Conservation (phyloP, 2,329 filamentous ascomycete genomes). For the Neodidymelliopsis sp. region DNA sequence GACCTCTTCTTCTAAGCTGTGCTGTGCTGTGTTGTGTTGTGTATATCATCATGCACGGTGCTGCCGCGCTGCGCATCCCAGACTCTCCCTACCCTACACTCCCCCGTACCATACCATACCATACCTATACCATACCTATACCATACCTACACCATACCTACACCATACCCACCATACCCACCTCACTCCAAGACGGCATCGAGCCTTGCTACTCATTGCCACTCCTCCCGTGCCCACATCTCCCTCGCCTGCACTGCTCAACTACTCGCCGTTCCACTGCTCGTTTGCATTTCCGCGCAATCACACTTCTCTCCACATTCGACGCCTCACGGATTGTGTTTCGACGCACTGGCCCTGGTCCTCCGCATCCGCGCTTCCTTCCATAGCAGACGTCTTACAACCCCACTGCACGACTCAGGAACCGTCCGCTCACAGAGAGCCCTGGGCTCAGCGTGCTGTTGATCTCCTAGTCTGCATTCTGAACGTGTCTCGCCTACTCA, state of each 20-base stretch:
- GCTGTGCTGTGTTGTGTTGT: conserved; percentile 17
- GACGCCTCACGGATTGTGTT: conserved; percentile 44
- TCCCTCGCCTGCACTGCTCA: conserved; percentile 19
- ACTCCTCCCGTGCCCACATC: conserved; percentile 7
- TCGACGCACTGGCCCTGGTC: conserved; percentile 46
- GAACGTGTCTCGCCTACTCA: conserved; percentile 28
- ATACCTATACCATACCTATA: too few relatives aligned
- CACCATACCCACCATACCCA: conserved; percentile 8
- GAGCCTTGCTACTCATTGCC: conserved; percentile 17
- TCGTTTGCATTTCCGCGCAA: conserved; percentile 35
- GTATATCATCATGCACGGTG: conserved; percentile 37
- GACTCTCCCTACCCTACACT: conserved; percentile 16
- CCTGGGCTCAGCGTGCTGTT: conserved; percentile 29
- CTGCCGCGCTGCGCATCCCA: conserved; percentile 33
- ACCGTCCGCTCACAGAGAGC: conserved; percentile 29
- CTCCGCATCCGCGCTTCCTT: conserved; percentile 42
- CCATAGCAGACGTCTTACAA: conserved; percentile 42
- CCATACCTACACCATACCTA: too few relatives aligned
- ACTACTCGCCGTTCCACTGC: conserved; percentile 12
- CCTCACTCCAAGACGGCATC: conserved; percentile 6
- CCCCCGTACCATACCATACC: too few relatives aligned
- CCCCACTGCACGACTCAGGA: conserved; percentile 33
- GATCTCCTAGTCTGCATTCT: conserved; percentile 35
- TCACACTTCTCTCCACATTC: conserved; percentile 23
- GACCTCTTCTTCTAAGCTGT: conserved; percentile 30